A percentile compares a stretch with the other conserved stretches of the same genome.
Conservation (phyloP, 2,329 filamentous ascomycete species). For the Magnaporthiopsis poae region DNA sequence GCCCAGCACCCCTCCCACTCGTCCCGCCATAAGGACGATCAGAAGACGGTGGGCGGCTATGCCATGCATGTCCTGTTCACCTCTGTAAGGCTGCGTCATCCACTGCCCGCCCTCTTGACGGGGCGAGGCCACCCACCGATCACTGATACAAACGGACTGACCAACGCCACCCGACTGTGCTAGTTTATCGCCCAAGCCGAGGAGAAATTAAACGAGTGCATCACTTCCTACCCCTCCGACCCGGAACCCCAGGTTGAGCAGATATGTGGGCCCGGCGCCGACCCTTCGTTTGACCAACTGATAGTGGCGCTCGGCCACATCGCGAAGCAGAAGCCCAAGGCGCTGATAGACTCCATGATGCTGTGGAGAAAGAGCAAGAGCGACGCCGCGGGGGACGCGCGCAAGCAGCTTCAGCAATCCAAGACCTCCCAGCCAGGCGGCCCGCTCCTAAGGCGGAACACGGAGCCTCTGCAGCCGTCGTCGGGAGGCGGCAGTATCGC, state of each 20-base stretch:
- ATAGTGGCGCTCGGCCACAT: slow-evolving; percentile 91
- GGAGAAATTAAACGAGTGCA: slow-evolving; percentile 83
- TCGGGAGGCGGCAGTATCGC: slow-evolving; percentile 16
- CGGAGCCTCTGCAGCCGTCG: slow-evolving; percentile 52
- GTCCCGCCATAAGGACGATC: slow-evolving; percentile 60
- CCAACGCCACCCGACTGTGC: neutral
- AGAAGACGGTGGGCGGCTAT: slow-evolving; percentile 95
- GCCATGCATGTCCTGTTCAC: slow-evolving; percentile 94
- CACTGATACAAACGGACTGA: slow-evolving; percentile 2
- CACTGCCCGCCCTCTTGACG: neutral
- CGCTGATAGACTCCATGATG: slow-evolving; percentile 94
- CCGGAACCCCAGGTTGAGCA: slow-evolving; percentile 76
- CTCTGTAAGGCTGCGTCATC: slow-evolving; percentile 46
- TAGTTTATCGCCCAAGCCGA: slow-evolving; percentile 90
- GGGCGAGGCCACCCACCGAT: neutral
- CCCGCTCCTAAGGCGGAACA: slow-evolving; percentile 59
- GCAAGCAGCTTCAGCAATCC: slow-evolving; percentile 46
- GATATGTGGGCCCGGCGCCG: slow-evolving; percentile 82
- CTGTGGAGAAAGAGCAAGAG: slow-evolving; percentile 93
- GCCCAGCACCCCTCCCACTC: slow-evolving; percentile 68
- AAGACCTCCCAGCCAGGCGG: slow-evolving; percentile 30
- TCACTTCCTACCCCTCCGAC: slow-evolving; percentile 63
- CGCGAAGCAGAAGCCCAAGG: slow-evolving; percentile 84
- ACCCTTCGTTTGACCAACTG: slow-evolving; percentile 84
- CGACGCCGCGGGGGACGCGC: slow-evolving; percentile 67